Percentiles rank a stretch among this genome's conserved stretches.
Conservation (phyloP, 148 eudicot species). For the Diospyros kaki region DNA sequence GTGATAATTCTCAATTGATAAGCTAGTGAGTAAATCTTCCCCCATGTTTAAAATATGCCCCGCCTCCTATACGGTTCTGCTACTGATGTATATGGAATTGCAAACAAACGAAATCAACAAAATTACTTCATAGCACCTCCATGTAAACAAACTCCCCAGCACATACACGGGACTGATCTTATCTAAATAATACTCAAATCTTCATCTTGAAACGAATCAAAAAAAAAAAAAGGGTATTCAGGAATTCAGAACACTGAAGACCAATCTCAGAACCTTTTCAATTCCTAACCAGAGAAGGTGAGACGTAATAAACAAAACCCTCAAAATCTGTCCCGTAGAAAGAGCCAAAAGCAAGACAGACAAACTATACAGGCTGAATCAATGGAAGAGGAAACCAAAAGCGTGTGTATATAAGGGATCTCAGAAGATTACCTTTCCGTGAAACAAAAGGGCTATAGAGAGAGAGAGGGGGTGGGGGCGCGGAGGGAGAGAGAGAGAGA, state of each 20-base stretch:
- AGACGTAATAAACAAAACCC: constrained; percentile 5
- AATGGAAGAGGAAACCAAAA: constrained; percentile 1
- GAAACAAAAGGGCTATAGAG: neutral
- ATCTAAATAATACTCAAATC: constrained; percentile 2
- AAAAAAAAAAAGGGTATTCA: constrained; percentile 2
- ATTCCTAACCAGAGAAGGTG: neutral
- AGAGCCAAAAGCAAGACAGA: neutral
- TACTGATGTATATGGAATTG: neutral
- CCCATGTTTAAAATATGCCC: constrained; percentile 30
- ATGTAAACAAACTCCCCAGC: neutral
- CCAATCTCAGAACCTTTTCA: neutral
- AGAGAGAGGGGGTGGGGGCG: neutral
- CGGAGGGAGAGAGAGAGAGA: constrained; percentile 1
- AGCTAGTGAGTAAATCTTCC: constrained; percentile 51
- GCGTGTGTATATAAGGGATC: neutral
- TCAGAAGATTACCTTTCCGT: constrained; percentile 15
- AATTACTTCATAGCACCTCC: constrained; percentile 4
- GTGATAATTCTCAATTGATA: constrained; percentile 62
- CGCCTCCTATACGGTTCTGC: neutral
- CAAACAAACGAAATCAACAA: neutral
- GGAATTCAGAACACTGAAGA: neutral
- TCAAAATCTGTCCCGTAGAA: constrained; percentile 6
- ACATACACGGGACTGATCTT: neutral
- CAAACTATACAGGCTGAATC: neutral
- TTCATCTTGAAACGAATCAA: neutral